Percentiles rank a stretch among this genome's conserved stretches.
Evolutionary conservation across 2,329 filamentous ascomycete genomes (phyloP).

Genomic region (Venturia carpophila): DNA sequence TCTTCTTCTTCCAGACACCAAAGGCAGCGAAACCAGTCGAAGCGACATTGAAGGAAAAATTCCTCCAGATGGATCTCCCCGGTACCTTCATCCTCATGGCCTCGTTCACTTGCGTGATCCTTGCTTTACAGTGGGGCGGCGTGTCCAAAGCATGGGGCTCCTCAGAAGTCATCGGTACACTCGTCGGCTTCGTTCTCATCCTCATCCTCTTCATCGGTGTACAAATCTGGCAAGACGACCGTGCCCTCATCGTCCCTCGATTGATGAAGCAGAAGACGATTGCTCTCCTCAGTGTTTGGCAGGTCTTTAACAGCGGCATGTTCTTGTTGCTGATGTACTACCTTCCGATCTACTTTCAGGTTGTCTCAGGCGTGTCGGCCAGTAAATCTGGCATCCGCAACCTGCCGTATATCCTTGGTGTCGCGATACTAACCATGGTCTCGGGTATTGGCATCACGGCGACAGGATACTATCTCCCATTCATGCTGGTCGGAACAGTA

Average conservation of each 20-base stretch:
- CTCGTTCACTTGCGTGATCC: slow-evolving; percentile 34
- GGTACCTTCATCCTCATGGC: slow-evolving; percentile 37
- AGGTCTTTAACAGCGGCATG: slow-evolving; percentile 31
- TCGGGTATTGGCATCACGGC: slow-evolving; percentile 24
- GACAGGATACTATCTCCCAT: slow-evolving; percentile 32
- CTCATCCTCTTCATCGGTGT: slow-evolving; percentile 28
- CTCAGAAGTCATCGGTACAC: slow-evolving; percentile 37
- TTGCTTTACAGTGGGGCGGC: slow-evolving; percentile 42
- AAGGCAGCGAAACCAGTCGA: slow-evolving; percentile 24
- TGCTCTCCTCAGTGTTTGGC: slow-evolving; percentile 29
- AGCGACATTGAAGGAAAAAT: slow-evolving; percentile 27
- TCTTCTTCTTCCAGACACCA: slow-evolving; percentile 33
- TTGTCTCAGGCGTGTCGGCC: slow-evolving; percentile 30
- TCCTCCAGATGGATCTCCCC: slow-evolving; percentile 39
- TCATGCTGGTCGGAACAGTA: slow-evolving; percentile 26
- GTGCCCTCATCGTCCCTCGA: slow-evolving; percentile 34
- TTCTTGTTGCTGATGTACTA: slow-evolving; percentile 36
- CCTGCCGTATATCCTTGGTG: slow-evolving; percentile 35
- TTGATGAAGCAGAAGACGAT: slow-evolving; percentile 35
- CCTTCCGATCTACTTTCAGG: slow-evolving; percentile 44
- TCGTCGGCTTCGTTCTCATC: slow-evolving; percentile 32
- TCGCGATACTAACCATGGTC: slow-evolving; percentile 24
- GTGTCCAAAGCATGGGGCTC: slow-evolving; percentile 26
- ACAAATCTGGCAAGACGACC: slow-evolving; percentile 34
- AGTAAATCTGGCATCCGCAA: slow-evolving; percentile 35